Conservation (phyloP, 305 asterid species). For the Withania somnifera region DNA sequence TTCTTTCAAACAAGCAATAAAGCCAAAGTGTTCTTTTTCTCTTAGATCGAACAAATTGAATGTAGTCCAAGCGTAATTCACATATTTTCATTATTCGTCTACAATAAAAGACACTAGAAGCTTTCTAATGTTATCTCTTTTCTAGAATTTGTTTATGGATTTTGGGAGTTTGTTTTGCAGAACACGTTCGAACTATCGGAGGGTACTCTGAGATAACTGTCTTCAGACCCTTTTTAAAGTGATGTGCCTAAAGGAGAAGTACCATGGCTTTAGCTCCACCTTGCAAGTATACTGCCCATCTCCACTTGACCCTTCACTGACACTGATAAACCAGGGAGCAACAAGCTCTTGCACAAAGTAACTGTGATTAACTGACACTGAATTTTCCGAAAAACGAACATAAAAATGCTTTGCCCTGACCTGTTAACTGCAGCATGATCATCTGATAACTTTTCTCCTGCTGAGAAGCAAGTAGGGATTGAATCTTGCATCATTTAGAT, state of each 20-base stretch:
- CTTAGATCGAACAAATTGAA: neutral
- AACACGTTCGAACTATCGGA: no score
- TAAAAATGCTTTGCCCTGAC: constrained; percentile 73
- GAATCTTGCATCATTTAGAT: constrained; percentile 52
- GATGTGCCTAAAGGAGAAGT: no score
- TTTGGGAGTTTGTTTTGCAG: no score
- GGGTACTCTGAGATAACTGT: no score
- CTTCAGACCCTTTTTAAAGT: no score
- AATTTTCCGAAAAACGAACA: constrained; percentile 66
- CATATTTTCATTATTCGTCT: neutral
- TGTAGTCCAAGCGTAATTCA: neutral
- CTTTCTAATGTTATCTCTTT: no score
- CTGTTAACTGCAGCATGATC: constrained; percentile 47
- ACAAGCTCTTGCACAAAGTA: constrained; percentile 87
- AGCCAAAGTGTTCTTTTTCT: no score
- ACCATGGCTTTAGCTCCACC: constrained; percentile 92
- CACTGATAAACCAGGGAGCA: constrained; percentile 78
- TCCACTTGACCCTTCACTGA: constrained; percentile 52
- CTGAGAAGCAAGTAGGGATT: constrained; percentile 72
- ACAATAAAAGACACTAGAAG: no score
- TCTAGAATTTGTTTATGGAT: no score
- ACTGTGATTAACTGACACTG: constrained; percentile 62
- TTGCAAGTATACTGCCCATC: constrained; percentile 55
- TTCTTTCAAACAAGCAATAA: no score
- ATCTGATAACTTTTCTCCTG: constrained; percentile 43